Base-by-base conservation (phyloP, 495 filamentous ascomycete species). In the Penicillium atrosanguineum region DNA sequence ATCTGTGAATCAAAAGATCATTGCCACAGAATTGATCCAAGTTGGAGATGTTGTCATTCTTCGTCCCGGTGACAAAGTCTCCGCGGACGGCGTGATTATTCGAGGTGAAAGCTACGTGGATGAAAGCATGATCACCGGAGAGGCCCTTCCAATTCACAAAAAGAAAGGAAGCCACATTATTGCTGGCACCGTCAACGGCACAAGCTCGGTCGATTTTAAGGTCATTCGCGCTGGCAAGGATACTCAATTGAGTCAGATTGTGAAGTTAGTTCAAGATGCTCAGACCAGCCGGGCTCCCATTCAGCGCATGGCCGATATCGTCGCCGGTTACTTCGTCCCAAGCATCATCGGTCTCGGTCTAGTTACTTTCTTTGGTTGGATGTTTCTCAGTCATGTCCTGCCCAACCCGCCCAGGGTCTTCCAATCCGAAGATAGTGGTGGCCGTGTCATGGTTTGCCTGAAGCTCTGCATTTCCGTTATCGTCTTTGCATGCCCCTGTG, bases 401-500 rank as follows among this genome's bases (percentile, higher is more conserved):
- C 64, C 75, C n/a, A 70, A 89, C 61, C 92, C 92, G 16, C 94
- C 94, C n/a, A 81, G 84, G 62, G 89, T 97, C 36, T 99, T 99
- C 72, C 66, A 85, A n/a, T 78, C 87, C 48, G 83, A 85, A 34
- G 82, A 80, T 28, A 88, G 85, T 60, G 95, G 95, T 49, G 94
- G 94, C 25, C 88, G 85, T 63, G 75, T 97, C 46, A 96, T 97
- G 90, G 89, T 99, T 3, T 99, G 95, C 65, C 73, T 97, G 47
- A 94, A 99, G 73, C 83, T 99, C 14, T 97, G 95, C 68, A 99
- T 99, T 57, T 94, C 95, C 0, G 94, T 99, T 48, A 96, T 99
- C 67, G 95, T 97, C 18, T 96, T 99, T 70, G 94, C 94, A 5
- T 99, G 94, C 65, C 94, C 94, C 18, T 99, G 94, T 61, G 95